Percentiles rank a stretch among this genome's conserved stretches.
Evolutionary conservation across 2,329 filamentous ascomycete species (phyloP).

Genomic region (Hypoxylon sp.): DNA sequence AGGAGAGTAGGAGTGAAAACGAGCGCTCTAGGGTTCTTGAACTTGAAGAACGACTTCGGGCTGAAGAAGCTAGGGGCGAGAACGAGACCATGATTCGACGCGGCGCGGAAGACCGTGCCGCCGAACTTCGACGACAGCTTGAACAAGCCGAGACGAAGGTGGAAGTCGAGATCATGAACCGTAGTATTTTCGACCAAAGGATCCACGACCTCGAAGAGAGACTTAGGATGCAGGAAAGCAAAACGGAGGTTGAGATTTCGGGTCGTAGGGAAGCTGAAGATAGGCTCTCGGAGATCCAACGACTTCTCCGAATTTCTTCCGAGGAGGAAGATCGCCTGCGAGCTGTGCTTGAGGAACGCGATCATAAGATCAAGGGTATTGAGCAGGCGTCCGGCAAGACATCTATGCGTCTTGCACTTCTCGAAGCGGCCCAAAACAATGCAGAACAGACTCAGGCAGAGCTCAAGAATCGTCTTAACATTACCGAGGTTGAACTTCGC

Average conservation of each 20-base stretch:
- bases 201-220: conserved; percentile 79
- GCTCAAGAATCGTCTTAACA: conserved; percentile 68
- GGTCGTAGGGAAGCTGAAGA: conserved; percentile 79
- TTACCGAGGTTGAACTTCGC: conserved; percentile 69
- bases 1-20: conserved; percentile 48
- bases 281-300: conserved; percentile 79
- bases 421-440: conserved; percentile 77
- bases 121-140: conserved; percentile 69
- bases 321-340: conserved; percentile 80
- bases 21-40: conserved; percentile 66
- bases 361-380: conserved; percentile 74
- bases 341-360: conserved; percentile 76
- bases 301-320: conserved; percentile 76
- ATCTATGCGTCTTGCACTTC: conserved; percentile 73
- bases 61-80: conserved; percentile 65
- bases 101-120: conserved; percentile 67
- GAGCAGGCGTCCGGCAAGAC: conserved; percentile 71
- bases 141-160: conserved; percentile 71
- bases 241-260: conserved; percentile 75
- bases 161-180: conserved; percentile 73
- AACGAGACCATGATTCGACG: conserved; percentile 66
- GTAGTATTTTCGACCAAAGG: conserved; percentile 71
- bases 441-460: conserved; percentile 69
- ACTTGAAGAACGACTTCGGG: conserved; percentile 70
- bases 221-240: conserved; percentile 73